Percentiles rank a stretch among this genome's conserved stretches.
Conservation (phyloP, 768 basidiomycete species). For the Grammothele lineata region DNA sequence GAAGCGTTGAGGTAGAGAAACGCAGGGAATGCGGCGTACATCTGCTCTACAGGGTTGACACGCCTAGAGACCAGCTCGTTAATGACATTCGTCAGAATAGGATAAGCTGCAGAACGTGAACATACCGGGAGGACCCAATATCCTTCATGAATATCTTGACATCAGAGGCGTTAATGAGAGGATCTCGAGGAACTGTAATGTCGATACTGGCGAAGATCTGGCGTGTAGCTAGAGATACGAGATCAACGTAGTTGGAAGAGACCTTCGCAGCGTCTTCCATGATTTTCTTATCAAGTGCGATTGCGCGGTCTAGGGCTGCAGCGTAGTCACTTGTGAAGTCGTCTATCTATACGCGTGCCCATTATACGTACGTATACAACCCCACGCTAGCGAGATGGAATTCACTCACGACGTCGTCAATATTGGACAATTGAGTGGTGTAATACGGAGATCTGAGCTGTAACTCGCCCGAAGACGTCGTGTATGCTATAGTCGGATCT, state of each 20-base stretch:
- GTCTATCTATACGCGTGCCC: constrained; percentile 14
- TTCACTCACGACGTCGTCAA: neutral
- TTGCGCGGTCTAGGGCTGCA: constrained; percentile 15
- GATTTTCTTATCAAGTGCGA: constrained; percentile 22
- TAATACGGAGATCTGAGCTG: constrained; percentile 20
- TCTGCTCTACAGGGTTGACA: constrained; percentile 29
- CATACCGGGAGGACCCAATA: neutral
- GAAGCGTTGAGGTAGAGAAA: constrained; percentile 29
- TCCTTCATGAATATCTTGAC: constrained; percentile 21
- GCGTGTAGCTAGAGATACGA: constrained; percentile 24
- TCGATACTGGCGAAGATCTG: constrained; percentile 25
- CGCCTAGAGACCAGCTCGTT: constrained; percentile 13
- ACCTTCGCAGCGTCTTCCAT: constrained; percentile 16
- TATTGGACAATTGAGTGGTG: constrained; percentile 1
- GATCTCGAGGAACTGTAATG: constrained; percentile 19
- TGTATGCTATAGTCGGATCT: constrained; percentile 23
- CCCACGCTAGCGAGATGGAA: neutral
- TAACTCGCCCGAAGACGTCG: constrained; percentile 2
- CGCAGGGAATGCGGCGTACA: constrained; percentile 28
- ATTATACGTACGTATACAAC: no score
- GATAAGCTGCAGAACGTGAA: no score
- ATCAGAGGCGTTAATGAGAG: constrained; percentile 20
- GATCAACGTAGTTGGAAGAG: constrained; percentile 20
- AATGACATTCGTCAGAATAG: no score
- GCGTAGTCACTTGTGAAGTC: constrained; percentile 18